Conservation (phyloP, 2,329 filamentous ascomycete genomes). For the Fusarium sororula region DNA sequence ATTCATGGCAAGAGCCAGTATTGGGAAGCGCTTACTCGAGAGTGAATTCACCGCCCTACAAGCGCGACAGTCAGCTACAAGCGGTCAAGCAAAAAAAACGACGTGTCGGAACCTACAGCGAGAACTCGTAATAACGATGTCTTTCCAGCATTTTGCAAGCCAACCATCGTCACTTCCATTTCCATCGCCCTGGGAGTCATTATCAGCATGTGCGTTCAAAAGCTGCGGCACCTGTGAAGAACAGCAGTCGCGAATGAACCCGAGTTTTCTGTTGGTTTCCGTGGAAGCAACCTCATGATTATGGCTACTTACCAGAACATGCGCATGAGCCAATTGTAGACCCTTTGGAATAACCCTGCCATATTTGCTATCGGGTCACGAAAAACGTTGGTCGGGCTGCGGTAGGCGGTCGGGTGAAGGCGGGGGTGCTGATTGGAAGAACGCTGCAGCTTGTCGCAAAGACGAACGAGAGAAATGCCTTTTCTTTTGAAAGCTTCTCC, state of each 20-base stretch:
- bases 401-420: constrained; percentile 40
- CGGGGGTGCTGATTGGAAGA: constrained; percentile 38
- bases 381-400: constrained; percentile 33
- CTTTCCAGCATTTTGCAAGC: constrained; percentile 97
- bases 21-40: constrained; percentile 79
- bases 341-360: constrained; percentile 89
- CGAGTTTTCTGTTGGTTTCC: constrained; percentile 12
- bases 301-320: constrained; percentile 84
- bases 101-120: constrained; percentile 74
- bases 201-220: constrained; percentile 40
- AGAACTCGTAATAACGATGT: constrained; percentile 93
- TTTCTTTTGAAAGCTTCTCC: constrained; percentile 11
- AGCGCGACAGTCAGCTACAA: constrained; percentile 35
- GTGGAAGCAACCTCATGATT: constrained; percentile 7
- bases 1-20: constrained; percentile 21
- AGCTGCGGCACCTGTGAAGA: constrained; percentile 12
- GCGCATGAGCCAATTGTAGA: constrained; percentile 98
- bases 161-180: constrained; percentile 99
- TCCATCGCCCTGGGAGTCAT: constrained; percentile 81
- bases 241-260: constrained; percentile 5
- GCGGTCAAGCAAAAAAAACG: constrained; percentile 5
- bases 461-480: constrained; percentile 5
- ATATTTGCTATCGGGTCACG: constrained; percentile 59
- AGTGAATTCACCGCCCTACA: constrained; percentile 95
- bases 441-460: constrained; percentile 22